phyloP scores from a whole-genome alignment of 345 rosid genomes.

The Pseudoturritis turrita region DNA sequence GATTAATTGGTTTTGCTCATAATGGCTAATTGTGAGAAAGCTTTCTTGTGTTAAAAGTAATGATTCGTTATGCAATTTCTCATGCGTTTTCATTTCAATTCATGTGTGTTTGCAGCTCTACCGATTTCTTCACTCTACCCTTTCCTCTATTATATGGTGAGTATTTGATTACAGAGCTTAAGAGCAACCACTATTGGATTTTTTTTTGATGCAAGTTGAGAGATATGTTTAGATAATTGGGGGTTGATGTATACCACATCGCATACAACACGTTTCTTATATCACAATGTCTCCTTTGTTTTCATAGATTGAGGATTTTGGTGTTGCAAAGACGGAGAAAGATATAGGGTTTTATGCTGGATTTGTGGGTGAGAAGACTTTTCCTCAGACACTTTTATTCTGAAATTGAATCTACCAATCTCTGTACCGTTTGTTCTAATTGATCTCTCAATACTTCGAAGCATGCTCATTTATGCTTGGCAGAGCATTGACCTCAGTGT shows the following conservation, averaged over 20 bases:
- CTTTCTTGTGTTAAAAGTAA: slow-evolving; percentile 19
- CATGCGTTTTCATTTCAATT: not conserved
- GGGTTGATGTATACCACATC: not conserved
- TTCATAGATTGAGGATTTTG: slow-evolving; percentile 65
- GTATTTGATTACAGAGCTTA: slow-evolving; percentile 21
- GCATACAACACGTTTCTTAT: not conserved
- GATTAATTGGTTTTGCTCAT: not conserved
- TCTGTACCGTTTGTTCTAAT: slow-evolving; percentile 13
- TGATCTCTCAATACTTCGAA: slow-evolving; percentile 26
- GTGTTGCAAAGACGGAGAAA: slow-evolving; percentile 69
- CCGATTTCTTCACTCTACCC: slow-evolving; percentile 88
- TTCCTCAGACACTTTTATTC: not conserved
- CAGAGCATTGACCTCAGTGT: slow-evolving; percentile 83
- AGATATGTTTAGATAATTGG: not conserved
- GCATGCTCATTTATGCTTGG: slow-evolving; percentile 87
- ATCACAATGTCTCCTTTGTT: not conserved
- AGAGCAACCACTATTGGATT: not conserved
- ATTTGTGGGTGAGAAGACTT: slow-evolving; percentile 58
- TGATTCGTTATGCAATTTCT: not conserved
- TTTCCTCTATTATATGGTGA: slow-evolving; percentile 84
- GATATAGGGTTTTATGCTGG: slow-evolving; percentile 91
- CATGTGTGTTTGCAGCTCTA: slow-evolving; percentile 45
- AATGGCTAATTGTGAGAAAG: not conserved
- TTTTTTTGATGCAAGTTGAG: not conserved
- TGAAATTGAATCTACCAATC: not conserved